phyloP scores from a whole-genome alignment of 176 grass and related monocot genomes.

The Thalia dealbata region DNA sequence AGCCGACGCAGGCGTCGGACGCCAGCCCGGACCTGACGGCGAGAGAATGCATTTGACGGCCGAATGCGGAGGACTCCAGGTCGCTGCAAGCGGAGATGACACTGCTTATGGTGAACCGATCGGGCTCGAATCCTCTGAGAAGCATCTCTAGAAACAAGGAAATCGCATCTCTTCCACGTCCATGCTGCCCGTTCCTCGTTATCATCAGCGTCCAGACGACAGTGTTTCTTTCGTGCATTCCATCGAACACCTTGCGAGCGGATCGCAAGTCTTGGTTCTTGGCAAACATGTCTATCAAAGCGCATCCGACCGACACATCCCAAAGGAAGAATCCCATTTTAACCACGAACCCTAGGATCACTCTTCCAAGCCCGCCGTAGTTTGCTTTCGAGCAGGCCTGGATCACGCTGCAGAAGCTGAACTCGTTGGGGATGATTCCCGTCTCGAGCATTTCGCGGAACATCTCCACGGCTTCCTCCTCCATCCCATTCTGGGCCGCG shows the following conservation, averaged over 20 bases:
- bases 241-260: constrained; percentile 38
- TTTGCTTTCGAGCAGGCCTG: constrained; percentile 34
- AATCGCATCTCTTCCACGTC: constrained; percentile 30
- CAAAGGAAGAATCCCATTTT: constrained; percentile 47
- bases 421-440: constrained; percentile 38
- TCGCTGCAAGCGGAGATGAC: constrained; percentile 56
- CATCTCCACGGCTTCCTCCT: constrained; percentile 18
- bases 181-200: constrained; percentile 41
- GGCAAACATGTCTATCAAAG: constrained; percentile 71
- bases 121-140: constrained; percentile 35
- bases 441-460: constrained; percentile 28
- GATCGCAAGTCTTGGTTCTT: constrained; percentile 40
- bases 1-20: constrained; percentile 64
- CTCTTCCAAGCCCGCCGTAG: constrained; percentile 3
- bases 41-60: constrained; percentile 69
- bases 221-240: constrained; percentile 38
- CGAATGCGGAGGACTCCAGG: constrained; percentile 38
- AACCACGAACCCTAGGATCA: constrained; percentile 24
- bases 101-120: constrained; percentile 62
- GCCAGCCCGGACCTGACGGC: constrained; percentile 31
- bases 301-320: constrained; percentile 36
- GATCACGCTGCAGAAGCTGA: constrained; percentile 26
- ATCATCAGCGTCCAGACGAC: constrained; percentile 70
- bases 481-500: constrained; percentile 30
- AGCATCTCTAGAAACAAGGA: constrained; percentile 57